Conservation (phyloP, 352 stramenopile genomes). For the Phytopythium mirpurense region DNA sequence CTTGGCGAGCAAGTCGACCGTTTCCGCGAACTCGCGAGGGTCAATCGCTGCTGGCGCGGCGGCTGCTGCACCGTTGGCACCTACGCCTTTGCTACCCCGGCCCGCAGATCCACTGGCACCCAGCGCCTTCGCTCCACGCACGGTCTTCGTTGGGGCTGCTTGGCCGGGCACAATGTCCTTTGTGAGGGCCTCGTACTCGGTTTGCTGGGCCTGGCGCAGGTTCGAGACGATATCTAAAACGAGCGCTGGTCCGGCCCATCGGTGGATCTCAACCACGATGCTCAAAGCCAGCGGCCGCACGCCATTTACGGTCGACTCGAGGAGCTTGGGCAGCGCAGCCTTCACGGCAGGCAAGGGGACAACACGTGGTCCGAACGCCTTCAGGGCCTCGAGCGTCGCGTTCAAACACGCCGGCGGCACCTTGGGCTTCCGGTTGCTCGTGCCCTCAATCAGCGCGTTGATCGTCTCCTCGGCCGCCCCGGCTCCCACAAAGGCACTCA, state of each 20-base stretch:
- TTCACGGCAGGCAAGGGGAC: slow-evolving; percentile 72
- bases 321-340: slow-evolving; percentile 51
- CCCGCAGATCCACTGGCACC: slow-evolving; percentile 9
- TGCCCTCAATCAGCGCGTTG: slow-evolving; percentile 68
- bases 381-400: slow-evolving; percentile 63
- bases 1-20: slow-evolving; percentile 77
- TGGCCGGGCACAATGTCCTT: slow-evolving; percentile 71
- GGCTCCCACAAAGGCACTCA: slow-evolving; percentile 64
- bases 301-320: slow-evolving; percentile 79
- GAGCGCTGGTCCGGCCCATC: slow-evolving; percentile 69
- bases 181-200: slow-evolving; percentile 70
- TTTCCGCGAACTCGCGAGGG: slow-evolving; percentile 81
- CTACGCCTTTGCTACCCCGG: slow-evolving; percentile 7
- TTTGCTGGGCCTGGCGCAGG: slow-evolving; percentile 77
- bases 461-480: slow-evolving; percentile 76
- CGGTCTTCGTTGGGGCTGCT: slow-evolving; percentile 59
- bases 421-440: slow-evolving; percentile 86
- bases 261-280: slow-evolving; percentile 75
- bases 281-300: slow-evolving; percentile 75
- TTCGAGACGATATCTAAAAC: slow-evolving; percentile 79
- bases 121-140: slow-evolving; percentile 51
- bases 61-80: slow-evolving; percentile 5
- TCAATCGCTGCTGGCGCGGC: slow-evolving; percentile 41
- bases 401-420: slow-evolving; percentile 69
- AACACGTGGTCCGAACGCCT: slow-evolving; percentile 73